phyloP scores from a whole-genome alignment of 768 basidiomycete species.

The Agrocybe praecox region DNA sequence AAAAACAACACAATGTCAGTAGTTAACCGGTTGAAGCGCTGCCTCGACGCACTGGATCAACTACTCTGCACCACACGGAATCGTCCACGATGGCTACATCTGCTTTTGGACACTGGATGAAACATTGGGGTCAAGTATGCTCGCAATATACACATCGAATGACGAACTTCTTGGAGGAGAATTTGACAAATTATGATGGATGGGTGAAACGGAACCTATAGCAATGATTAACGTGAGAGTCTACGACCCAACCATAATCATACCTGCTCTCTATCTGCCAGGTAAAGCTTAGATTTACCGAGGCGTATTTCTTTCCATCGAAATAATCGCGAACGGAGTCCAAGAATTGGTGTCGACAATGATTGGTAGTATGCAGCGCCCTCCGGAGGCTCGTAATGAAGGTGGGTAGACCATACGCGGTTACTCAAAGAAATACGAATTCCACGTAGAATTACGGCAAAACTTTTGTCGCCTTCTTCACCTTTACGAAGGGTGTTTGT shows the following conservation, averaged over 20 bases:
- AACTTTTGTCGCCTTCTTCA: not conserved
- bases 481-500: not conserved
- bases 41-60: not conserved
- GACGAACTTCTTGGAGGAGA: conserved; percentile 1
- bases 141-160: not conserved
- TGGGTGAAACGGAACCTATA: conserved; percentile 9
- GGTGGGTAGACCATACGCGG: not conserved
- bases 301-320: not conserved
- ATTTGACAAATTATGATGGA: not conserved
- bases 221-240: too few species aligned
- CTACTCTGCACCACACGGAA: not conserved
- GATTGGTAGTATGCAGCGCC: not conserved
- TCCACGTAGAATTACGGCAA: conserved; percentile 4
- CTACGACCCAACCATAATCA: too few species aligned
- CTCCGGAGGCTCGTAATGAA: not conserved
- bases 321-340: not conserved
- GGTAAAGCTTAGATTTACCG: not conserved
- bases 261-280: not conserved
- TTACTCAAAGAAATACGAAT: not conserved
- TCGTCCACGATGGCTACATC: conserved; percentile 5
- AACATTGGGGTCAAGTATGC: not conserved
- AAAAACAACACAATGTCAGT: not conserved
- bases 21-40: not conserved
- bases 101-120: not conserved
- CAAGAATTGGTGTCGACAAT: not conserved